Conservation (phyloP, 345 rosid species). For the Pugionium cornutum region DNA sequence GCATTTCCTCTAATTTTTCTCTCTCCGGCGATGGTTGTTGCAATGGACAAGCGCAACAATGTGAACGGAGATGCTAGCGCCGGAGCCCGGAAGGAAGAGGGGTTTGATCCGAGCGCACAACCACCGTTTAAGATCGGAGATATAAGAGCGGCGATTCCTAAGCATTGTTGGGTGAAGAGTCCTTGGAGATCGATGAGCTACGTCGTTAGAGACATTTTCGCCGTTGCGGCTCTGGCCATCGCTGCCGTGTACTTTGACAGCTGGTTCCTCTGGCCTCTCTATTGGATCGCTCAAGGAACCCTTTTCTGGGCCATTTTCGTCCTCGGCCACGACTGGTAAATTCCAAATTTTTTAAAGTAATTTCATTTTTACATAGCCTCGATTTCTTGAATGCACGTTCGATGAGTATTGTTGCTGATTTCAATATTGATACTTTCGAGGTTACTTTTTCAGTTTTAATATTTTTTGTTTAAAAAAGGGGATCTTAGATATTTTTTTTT, state of each 20-base stretch:
- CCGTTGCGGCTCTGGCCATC: slow-evolving; percentile 49
- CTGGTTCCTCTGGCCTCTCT: slow-evolving; percentile 66
- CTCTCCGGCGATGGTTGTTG: slow-evolving; percentile 35
- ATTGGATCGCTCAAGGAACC: slow-evolving; percentile 80
- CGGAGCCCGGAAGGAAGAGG: slow-evolving; percentile 28
- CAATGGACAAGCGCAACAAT: slow-evolving; percentile 36
- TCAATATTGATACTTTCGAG: slow-evolving; percentile 25
- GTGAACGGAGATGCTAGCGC: slow-evolving; percentile 21
- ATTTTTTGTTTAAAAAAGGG: slow-evolving; percentile 11
- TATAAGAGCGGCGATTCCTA: slow-evolving; percentile 71
- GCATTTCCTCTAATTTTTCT: slow-evolving; percentile 1
- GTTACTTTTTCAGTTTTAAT: not conserved
- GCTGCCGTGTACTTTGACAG: slow-evolving; percentile 51
- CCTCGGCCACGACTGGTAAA: slow-evolving; percentile 87
- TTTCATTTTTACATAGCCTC: slow-evolving; percentile 3
- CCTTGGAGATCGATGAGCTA: slow-evolving; percentile 69
- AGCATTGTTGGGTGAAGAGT: slow-evolving; percentile 73
- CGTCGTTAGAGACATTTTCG: slow-evolving; percentile 59
- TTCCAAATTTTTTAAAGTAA: not conserved
- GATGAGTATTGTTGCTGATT: slow-evolving; percentile 16
- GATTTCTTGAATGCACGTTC: slow-evolving; percentile 26
- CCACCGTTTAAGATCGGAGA: slow-evolving; percentile 72
- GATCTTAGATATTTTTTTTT: slow-evolving; percentile 25
- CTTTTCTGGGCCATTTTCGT: slow-evolving; percentile 89
- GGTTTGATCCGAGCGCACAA: slow-evolving; percentile 61